Evolutionary conservation across 805 yeast species (phyloP), one percentile per base, ranked within the genome.

Genomic region (Nakazawaea molendinolei): DNA sequence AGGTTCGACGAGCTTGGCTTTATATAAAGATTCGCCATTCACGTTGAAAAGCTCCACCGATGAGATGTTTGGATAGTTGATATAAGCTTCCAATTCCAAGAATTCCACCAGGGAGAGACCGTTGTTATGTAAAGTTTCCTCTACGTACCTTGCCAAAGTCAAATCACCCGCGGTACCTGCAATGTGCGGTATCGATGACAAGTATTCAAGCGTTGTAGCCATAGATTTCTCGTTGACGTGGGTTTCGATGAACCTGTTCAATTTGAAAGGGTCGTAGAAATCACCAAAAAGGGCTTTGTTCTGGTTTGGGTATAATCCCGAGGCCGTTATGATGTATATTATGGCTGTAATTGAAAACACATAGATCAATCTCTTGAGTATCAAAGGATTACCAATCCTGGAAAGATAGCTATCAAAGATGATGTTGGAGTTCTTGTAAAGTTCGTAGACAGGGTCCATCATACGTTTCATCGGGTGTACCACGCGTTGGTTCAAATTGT

Each of bases 131-230:
- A 83, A 74, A 33, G 73, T 71, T 17, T 70, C 71, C 41, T 74
- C 66, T 12, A 89, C 63, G 51, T 79, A 86, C 40, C 70, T 65
- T 2, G 86, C 79, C 24, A 87, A 58, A 0, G 90, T 71, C 41
- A 76, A 56, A 54, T 86, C 96, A 14, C 95, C 97, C 12, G 76
- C 72, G 2, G 97, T 80, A 3, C 97, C 97, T 0, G 96, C 76
- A 44, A 81, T 58, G 53, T 87, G 97, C 3, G 95, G 86, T 76
- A 86, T 75, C 6, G 83, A 71, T 19, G 89, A 76, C 17, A 86
- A 52, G 48, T 84, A 85, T 46, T 83, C 82, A 39, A 82, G 50
- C 43, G 79, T 76, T 31, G 74, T 78, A 48, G 78, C 78, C 55
- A 90, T 63, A 16, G 73, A 55, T 17, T 71, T 67, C 5, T 65